Evolutionary conservation across 83 land plant species (phyloP).

Genomic region (Picea abies): DNA sequence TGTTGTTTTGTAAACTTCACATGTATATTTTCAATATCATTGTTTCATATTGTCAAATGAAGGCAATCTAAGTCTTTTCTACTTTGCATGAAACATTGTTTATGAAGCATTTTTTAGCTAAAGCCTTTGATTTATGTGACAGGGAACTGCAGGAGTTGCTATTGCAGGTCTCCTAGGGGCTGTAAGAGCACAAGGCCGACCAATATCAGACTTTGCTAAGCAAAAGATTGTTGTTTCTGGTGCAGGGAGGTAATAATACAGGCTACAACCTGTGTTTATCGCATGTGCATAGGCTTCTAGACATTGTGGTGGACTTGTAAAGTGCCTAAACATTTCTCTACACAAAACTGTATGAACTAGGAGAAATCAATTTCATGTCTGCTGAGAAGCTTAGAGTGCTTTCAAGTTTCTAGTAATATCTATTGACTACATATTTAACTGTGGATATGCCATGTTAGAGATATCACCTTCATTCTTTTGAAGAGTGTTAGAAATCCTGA

Average conservation of each 20-base stretch:
- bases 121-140: background rate
- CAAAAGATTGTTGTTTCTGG: slow-evolving; percentile 98
- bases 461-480: background rate
- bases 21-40: no score
- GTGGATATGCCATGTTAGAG: background rate
- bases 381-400: background rate
- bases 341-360: background rate
- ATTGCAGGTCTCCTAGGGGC: slow-evolving; percentile 97
- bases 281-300: slow-evolving; percentile 7
- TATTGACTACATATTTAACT: background rate
- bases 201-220: slow-evolving; percentile 90
- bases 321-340: background rate
- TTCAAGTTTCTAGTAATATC: background rate
- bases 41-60: background rate
- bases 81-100: background rate
- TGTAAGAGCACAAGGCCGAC: slow-evolving; percentile 91
- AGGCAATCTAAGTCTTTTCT: background rate
- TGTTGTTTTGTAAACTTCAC: no score
- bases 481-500: background rate
- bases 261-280: background rate
- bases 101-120: slow-evolving; percentile 14
- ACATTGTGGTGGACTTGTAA: background rate
- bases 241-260: slow-evolving; percentile 79
- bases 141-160: slow-evolving; percentile 99
- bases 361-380: background rate